phyloP scores from a whole-genome alignment of 2,329 filamentous ascomycete genomes.

The Fusarium setosum region DNA sequence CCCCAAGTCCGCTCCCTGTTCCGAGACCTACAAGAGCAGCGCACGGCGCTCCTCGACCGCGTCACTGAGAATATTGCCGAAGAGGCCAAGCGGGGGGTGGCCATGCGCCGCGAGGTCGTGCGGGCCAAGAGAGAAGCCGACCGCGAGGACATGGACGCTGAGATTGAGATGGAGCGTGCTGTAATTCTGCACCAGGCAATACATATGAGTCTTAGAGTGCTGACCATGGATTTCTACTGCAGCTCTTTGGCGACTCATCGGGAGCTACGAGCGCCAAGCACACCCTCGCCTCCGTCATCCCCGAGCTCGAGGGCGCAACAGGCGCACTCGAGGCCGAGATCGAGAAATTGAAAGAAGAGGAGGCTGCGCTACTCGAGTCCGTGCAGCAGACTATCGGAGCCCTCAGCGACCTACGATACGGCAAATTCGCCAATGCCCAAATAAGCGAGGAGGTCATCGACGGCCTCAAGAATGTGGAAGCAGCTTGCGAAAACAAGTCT shows the following conservation, averaged over 20 bases:
- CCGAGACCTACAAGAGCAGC: constrained; percentile 81
- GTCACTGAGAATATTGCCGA: constrained; percentile 73
- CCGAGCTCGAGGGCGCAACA: constrained; percentile 76
- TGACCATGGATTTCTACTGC: constrained; percentile 5
- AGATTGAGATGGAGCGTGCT: constrained; percentile 71
- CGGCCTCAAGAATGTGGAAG: constrained; percentile 67
- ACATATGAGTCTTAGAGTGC: neutral
- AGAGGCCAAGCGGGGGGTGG: constrained; percentile 72
- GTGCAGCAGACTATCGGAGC: constrained; percentile 75
- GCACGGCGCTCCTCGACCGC: constrained; percentile 74
- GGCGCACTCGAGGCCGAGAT: constrained; percentile 76
- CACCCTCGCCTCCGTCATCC: constrained; percentile 71
- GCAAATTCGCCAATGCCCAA: constrained; percentile 74
- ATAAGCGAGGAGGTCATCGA: constrained; percentile 75
- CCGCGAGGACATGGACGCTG: constrained; percentile 68
- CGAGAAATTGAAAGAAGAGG: constrained; percentile 72
- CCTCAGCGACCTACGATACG: constrained; percentile 86
- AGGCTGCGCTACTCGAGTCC: constrained; percentile 67
- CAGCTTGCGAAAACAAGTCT: constrained; percentile 66
- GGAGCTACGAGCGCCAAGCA: constrained; percentile 65
- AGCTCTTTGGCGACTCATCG: constrained; percentile 68
- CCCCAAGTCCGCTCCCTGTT: constrained; percentile 79
- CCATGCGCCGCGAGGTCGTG: constrained; percentile 67
- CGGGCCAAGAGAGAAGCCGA: constrained; percentile 64
- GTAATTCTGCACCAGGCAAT: constrained; percentile 50